Evolutionary conservation across 1,284 basidiomycete genomes (phyloP).

Genomic region (Leccinum solheimii): DNA sequence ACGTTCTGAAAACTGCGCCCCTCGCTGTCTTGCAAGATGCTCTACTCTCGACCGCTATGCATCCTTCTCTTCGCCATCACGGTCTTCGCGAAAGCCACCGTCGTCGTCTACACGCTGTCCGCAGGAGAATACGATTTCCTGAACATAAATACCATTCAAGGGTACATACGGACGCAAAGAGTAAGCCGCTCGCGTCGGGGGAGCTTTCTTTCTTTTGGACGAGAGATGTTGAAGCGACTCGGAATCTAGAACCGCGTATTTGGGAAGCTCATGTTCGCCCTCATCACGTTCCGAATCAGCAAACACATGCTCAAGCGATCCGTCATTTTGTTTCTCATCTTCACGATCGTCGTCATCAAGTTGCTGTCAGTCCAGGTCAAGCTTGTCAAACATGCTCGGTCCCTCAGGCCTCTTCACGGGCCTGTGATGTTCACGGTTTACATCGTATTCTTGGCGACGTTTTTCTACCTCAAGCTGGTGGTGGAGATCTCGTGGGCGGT

Average conservation of each 20-base stretch:
- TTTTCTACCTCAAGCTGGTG: constrained; percentile 33
- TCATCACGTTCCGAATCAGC: constrained; percentile 32
- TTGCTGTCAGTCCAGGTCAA: constrained; percentile 32
- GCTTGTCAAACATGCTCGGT: constrained; percentile 31
- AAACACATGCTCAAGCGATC: constrained; percentile 33
- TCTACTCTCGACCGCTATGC: constrained; percentile 13
- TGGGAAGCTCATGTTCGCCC: constrained; percentile 25
- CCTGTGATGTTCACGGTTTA: constrained; percentile 28
- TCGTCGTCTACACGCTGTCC: constrained; percentile 24
- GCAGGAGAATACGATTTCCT: constrained; percentile 21
- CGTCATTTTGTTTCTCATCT: constrained; percentile 31
- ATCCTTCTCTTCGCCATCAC: constrained; percentile 14
- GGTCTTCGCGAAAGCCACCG: constrained; percentile 24
- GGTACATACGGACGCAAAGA: constrained; percentile 22
- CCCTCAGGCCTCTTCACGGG: constrained; percentile 29
- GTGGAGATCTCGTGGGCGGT: constrained; percentile 33
- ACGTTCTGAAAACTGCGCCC: background rate
- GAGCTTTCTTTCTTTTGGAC: background rate
- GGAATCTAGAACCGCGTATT: constrained; percentile 23
- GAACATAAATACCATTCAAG: constrained; percentile 19
- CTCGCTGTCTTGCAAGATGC: constrained; percentile 17
- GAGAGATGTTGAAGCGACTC: background rate
- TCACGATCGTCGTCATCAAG: constrained; percentile 33
- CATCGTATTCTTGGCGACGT: constrained; percentile 25
- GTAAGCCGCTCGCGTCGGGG: constrained; percentile 12